These are phyloP conservation scores for Neophaeococcomyces mojaviensis DNA, from an alignment of 2,329 filamentous ascomycete genomes.

Conservation along the genomic window DNA sequence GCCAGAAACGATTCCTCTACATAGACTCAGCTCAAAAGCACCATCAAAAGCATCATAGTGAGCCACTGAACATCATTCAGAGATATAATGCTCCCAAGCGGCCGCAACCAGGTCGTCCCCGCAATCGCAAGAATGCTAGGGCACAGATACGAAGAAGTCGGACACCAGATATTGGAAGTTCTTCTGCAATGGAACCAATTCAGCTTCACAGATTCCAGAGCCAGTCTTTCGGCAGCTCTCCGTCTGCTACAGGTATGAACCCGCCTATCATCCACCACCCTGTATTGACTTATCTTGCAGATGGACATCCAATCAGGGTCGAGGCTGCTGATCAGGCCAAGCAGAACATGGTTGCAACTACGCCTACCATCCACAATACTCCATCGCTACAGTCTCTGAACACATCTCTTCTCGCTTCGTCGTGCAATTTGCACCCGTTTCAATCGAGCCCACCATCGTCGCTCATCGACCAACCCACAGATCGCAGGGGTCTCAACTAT, in stretches of 20 bases:
- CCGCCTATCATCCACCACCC: not conserved
- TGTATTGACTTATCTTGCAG: not conserved
- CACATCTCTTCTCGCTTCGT: not conserved
- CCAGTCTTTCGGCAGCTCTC: no score
- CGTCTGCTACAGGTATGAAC: not conserved
- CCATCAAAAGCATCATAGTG: not conserved
- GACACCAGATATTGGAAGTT: constrained; percentile 25
- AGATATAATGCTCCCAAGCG: constrained; percentile 1
- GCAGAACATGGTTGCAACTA: no score
- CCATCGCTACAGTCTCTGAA: not conserved
- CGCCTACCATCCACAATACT: no score
- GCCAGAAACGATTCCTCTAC: not conserved
- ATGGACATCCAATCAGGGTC: not conserved
- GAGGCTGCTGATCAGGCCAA: not conserved
- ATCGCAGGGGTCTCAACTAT: not conserved
- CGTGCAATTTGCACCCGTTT: not conserved
- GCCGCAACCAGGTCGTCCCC: not conserved
- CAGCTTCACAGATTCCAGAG: no score
- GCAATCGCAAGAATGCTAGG: not conserved
- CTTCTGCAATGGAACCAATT: constrained; percentile 20
- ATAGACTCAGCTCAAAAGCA: not conserved
- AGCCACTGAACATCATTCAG: not conserved
- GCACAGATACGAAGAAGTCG: not conserved
- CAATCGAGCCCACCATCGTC: not conserved
- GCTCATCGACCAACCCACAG: not conserved